A percentile compares a stretch with the other conserved stretches of the same genome.
Evolutionary conservation across 805 yeast species (phyloP).

Genomic region (Alloascoidea hylecoeti): DNA sequence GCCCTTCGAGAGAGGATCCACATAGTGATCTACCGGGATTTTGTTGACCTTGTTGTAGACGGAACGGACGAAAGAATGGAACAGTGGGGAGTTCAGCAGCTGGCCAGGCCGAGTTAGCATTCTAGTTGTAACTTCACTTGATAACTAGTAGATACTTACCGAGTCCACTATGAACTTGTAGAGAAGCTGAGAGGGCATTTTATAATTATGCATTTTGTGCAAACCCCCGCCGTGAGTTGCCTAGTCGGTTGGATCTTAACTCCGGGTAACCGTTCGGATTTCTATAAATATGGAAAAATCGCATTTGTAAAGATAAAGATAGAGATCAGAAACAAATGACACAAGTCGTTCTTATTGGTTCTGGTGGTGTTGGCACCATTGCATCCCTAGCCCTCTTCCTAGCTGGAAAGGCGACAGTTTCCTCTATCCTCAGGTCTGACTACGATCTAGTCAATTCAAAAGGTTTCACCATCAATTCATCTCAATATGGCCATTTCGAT

Average conservation of each 20-base stretch:
- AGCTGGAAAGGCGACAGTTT: constrained; percentile 34
- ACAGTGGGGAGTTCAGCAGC: neutral
- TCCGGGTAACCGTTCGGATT: neutral
- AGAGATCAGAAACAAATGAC: constrained; percentile 6
- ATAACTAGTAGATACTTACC: neutral
- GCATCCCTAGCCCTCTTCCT: constrained; percentile 48
- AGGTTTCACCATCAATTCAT: constrained; percentile 49
- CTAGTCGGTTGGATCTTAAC: neutral
- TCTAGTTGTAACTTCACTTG: neutral
- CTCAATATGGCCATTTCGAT: constrained; percentile 42
- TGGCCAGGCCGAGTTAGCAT: neutral
- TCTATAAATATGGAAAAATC: neutral
- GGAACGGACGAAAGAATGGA: neutral
- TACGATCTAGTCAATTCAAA: constrained; percentile 32
- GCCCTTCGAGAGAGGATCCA: constrained; percentile 1
- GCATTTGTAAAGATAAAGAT: neutral
- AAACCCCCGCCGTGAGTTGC: neutral
- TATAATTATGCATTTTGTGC: neutral
- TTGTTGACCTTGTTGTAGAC: neutral
- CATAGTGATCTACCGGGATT: neutral
- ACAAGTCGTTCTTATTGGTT: constrained; percentile 52
- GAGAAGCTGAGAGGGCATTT: neutral
- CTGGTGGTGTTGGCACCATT: constrained; percentile 81
- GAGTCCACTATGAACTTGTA: neutral
- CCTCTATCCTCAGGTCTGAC: constrained; percentile 54